These are phyloP conservation scores for Coniella vitis DNA, from an alignment of 2,329 filamentous ascomycete species.

Conservation along the genomic window DNA sequence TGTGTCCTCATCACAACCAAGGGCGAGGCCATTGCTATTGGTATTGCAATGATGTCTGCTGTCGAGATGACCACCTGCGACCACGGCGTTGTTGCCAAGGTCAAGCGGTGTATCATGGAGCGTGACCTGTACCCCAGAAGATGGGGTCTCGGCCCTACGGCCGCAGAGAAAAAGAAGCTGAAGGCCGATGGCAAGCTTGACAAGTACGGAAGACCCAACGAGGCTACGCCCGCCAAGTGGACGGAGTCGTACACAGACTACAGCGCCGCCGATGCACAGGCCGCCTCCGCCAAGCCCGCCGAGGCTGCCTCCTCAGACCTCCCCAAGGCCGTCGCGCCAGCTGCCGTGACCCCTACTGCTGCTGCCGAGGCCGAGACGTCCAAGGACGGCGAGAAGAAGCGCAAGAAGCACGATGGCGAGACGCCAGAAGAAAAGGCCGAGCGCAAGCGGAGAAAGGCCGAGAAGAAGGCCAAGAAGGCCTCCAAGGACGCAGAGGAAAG, in stretches of 20 bases:
- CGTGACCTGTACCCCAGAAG: slow-evolving; percentile 92
- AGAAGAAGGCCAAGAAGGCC: slow-evolving; percentile 25
- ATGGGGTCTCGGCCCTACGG: slow-evolving; percentile 93
- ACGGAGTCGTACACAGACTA: slow-evolving; percentile 89
- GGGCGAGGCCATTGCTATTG: slow-evolving; percentile 94
- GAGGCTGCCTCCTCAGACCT: slow-evolving; percentile 37
- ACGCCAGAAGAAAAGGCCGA: slow-evolving; percentile 57
- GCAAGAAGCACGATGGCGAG: slow-evolving; percentile 74
- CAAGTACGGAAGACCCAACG: slow-evolving; percentile 91
- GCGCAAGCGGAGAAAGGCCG: slow-evolving; percentile 26
- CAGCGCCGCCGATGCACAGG: slow-evolving; percentile 45
- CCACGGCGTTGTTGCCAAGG: slow-evolving; percentile 95
- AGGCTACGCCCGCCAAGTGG: slow-evolving; percentile 91
- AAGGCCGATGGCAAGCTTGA: slow-evolving; percentile 97
- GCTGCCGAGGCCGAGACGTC: slow-evolving; percentile 5
- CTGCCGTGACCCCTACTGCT: slow-evolving; percentile 31
- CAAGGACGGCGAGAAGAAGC: slow-evolving; percentile 63
- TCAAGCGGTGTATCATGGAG: slow-evolving; percentile 99
- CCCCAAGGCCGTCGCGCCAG: slow-evolving; percentile 26
- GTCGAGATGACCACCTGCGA: slow-evolving; percentile 96
- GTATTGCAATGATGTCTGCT: slow-evolving; percentile 95
- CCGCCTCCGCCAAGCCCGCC: slow-evolving; percentile 31
- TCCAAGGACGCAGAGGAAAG: slow-evolving; percentile 19
- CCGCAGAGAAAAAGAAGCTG: slow-evolving; percentile 98
- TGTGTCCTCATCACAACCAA: slow-evolving; percentile 98